Base-by-base conservation (phyloP, 352 stramenopile genomes). In the Blastocystis sp. region DNA sequence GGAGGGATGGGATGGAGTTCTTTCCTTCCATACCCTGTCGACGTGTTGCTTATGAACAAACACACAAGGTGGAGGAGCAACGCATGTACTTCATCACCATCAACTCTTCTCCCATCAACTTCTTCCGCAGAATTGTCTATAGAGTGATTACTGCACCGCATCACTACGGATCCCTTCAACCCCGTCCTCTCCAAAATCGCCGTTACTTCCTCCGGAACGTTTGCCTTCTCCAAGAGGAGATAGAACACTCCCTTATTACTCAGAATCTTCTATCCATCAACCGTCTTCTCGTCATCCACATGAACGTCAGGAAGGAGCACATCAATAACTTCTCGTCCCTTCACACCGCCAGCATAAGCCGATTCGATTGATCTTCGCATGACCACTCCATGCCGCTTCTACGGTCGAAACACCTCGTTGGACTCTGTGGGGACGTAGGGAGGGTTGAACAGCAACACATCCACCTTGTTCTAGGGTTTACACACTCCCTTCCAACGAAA, bases 321-420 rank as follows among this genome's bases (percentile, higher is more conserved):
- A n/a, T 76, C 65, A 42, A 76, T 76, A 9, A 76, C 65, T 76
- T 76, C 65, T 14, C 65, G 7, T 76, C 65, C 65, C 52, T 38
- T 48, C 19, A 54, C 43, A 17, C 65, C 65, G 10, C 65, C 65
- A 7, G 65, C 65, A 42, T 76, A 76, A 38, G 65, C 65, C 43
- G 65, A 76, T n/a, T 76, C 65, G 38, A 76, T 76, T 6, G 65
- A 69, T 69, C 62, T 76, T 7, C 34, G 4, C 42, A 38, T 54
- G 7, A 76, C 9, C 10, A 19, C 19, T 7, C 1, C 42, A 0
- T 54, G 9, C 10, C 0, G 24, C 24, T 0, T 11, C 11, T 54
- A 76, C 65, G 65, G 65, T 43, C 42, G 65, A 52, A 76, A 76
- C 24, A 38, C 52, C 65, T 76, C 65, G 42, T 76, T 38, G 7